These are phyloP conservation scores for Austroboletus eburneus DNA, from an alignment of 768 basidiomycete genomes.

Conservation along the genomic window DNA sequence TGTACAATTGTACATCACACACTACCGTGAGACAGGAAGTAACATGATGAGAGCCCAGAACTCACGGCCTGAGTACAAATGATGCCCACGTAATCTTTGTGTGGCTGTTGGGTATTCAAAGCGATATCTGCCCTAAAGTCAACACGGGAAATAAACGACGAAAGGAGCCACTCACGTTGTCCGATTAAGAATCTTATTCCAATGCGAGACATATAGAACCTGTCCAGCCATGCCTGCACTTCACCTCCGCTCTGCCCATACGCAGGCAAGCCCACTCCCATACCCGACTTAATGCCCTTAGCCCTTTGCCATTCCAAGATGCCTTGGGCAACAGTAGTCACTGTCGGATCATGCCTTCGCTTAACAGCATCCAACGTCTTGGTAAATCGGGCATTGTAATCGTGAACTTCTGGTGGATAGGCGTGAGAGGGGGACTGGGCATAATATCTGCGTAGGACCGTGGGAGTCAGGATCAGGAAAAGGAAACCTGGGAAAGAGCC, in stretches of 20 bases:
- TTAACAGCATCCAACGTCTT: constrained; percentile 85
- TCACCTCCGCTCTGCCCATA: constrained; percentile 72
- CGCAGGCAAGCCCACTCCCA: constrained; percentile 22
- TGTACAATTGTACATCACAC: constrained; percentile 33
- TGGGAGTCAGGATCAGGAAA: too few species aligned
- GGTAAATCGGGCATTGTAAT: constrained; percentile 92
- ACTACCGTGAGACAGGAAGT: background rate
- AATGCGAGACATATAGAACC: constrained; percentile 95
- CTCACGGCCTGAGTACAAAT: constrained; percentile 89
- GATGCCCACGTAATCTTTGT: constrained; percentile 92
- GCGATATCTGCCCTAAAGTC: constrained; percentile 67
- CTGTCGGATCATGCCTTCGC: constrained; percentile 92
- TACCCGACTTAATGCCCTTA: constrained; percentile 28
- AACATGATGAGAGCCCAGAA: constrained; percentile 11
- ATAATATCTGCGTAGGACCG: constrained; percentile 61
- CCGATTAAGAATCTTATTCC: constrained; percentile 97
- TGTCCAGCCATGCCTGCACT: constrained; percentile 93
- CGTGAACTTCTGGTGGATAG: constrained; percentile 92
- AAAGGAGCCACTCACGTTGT: constrained; percentile 64
- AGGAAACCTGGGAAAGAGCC: constrained; percentile 2
- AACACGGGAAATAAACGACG: too few species aligned
- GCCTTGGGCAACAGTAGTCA: constrained; percentile 94
- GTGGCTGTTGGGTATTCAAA: constrained; percentile 85
- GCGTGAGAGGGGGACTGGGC: constrained; percentile 63
- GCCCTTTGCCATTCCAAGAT: constrained; percentile 92